phyloP scores from a whole-genome alignment of 495 filamentous ascomycete genomes.

The Talaromyces ruber region DNA sequence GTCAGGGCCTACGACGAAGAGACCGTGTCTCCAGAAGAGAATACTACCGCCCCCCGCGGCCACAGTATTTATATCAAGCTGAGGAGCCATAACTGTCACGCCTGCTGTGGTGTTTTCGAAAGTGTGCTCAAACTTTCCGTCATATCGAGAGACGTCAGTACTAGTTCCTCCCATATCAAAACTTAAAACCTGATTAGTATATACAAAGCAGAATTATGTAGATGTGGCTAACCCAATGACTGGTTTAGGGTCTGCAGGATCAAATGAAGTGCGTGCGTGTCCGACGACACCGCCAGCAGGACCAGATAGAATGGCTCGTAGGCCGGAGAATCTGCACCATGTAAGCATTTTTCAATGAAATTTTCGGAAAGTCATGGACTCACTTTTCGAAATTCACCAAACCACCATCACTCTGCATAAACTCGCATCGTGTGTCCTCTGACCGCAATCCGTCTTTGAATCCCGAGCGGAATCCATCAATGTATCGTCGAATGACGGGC shows the following conservation, averaged over 20 bases:
- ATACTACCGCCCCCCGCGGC: conserved; percentile 89
- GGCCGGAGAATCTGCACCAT: conserved; percentile 46
- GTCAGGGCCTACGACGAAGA: conserved; percentile 93
- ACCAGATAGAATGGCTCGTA: conserved; percentile 52
- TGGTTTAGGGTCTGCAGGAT: conserved; percentile 76
- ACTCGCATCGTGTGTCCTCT: conserved; percentile 41
- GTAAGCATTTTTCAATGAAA: conserved; percentile 9
- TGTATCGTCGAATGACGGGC: conserved; percentile 92
- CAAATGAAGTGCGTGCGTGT: conserved; percentile 89
- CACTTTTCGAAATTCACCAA: conserved; percentile 36
- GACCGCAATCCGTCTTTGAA: conserved; percentile 45
- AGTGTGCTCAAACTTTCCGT: conserved; percentile 90
- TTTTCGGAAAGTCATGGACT: not conserved
- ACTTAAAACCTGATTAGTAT: not conserved
- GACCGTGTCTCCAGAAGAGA: conserved; percentile 80
- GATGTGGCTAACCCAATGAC: conserved; percentile 60
- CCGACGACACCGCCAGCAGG: conserved; percentile 76
- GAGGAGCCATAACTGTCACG: conserved; percentile 88
- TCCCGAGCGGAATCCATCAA: conserved; percentile 68
- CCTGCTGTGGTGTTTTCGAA: conserved; percentile 96
- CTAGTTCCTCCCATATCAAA: conserved; percentile 97
- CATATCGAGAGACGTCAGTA: conserved; percentile 90
- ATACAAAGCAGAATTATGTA: not conserved
- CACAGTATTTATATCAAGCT: conserved; percentile 97
- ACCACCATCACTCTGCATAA: conserved; percentile 51